These are phyloP conservation scores for Kwoniella heveanensis DNA, from an alignment of 768 basidiomycete species.

Conservation along the genomic window DNA sequence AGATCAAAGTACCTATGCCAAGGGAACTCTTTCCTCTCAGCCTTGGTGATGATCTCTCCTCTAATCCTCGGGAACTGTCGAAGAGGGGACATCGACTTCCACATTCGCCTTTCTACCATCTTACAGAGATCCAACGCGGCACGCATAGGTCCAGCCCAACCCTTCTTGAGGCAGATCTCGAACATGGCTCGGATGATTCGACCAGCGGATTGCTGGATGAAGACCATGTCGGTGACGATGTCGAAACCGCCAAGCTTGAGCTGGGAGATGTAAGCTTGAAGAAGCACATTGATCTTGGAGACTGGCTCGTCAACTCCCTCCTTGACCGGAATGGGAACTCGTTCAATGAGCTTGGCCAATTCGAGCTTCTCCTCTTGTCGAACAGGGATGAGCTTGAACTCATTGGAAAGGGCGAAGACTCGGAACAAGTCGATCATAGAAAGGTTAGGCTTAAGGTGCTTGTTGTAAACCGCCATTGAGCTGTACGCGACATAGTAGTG, in stretches of 20 bases:
- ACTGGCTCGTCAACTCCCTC: conserved; percentile 94
- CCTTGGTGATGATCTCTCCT: conserved; percentile 75
- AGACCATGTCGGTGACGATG: conserved; percentile 67
- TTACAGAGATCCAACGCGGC: conserved; percentile 92
- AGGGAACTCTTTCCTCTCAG: conserved; percentile 97
- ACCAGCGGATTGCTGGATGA: conserved; percentile 95
- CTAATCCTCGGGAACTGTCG: conserved; percentile 78
- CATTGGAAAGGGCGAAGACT: conserved; percentile 91
- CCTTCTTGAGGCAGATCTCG: conserved; percentile 94
- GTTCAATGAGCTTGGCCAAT: conserved; percentile 81
- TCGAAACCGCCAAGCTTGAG: conserved; percentile 83
- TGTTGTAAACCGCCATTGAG: conserved; percentile 96
- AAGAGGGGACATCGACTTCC: conserved; percentile 96
- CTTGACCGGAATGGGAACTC: conserved; percentile 96
- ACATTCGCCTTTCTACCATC: conserved; percentile 81
- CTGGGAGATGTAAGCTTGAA: conserved; percentile 92
- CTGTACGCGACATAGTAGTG: conserved; percentile 94
- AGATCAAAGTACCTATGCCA: conserved; percentile 98
- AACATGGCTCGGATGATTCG: conserved; percentile 94
- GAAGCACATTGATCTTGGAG: conserved; percentile 92
- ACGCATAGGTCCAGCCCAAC: conserved; percentile 94
- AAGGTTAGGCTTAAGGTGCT: conserved; percentile 86
- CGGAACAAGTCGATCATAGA: conserved; percentile 86
- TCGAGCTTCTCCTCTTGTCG: conserved; percentile 76
- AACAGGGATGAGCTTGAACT: conserved; percentile 86